Evolutionary conservation across 495 filamentous ascomycete genomes (phyloP).

Genomic region (Neurospora sp.): DNA sequence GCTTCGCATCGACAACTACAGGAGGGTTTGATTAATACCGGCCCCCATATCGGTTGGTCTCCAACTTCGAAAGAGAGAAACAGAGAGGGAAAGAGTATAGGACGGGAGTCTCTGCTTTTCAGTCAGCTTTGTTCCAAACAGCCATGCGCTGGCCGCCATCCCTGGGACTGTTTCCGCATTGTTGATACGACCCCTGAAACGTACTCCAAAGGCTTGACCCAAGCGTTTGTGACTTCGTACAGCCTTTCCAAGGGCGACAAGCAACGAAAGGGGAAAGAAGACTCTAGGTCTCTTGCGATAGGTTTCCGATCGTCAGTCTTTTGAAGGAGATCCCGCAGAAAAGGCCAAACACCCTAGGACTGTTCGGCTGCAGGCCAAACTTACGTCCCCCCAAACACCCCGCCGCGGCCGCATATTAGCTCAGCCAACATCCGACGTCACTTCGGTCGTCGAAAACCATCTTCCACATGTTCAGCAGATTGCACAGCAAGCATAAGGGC

Average conservation of each 20-base stretch:
- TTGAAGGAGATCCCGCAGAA: slow-evolving; percentile 17
- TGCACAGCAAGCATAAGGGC: slow-evolving; percentile 29
- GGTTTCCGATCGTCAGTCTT: slow-evolving; percentile 9
- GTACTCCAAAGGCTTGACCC: slow-evolving; percentile 14
- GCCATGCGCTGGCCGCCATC: slow-evolving; percentile 17
- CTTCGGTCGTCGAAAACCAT: slow-evolving; percentile 5
- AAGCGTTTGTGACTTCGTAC: slow-evolving; percentile 9
- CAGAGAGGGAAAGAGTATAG: background rate
- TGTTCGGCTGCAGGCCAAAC: background rate
- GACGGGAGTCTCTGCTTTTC: slow-evolving; percentile 2
- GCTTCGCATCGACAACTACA: background rate
- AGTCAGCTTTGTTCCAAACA: slow-evolving; percentile 3
- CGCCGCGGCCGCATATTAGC: background rate
- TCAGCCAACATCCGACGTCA: slow-evolving; percentile 4
- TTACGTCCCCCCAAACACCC: background rate
- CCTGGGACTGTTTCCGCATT: slow-evolving; percentile 18
- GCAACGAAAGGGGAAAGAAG: background rate
- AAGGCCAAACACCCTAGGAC: slow-evolving; percentile 7
- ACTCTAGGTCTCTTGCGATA: slow-evolving; percentile 9
- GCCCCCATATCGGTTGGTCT: background rate
- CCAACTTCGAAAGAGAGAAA: background rate
- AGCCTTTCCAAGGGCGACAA: background rate
- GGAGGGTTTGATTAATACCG: background rate
- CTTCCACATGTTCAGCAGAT: slow-evolving; percentile 42
- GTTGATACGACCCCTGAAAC: slow-evolving; percentile 31